These are phyloP conservation scores for Ichthyophthirius multifiliis DNA, from an alignment of 169 alveolate species.

Conservation along the genomic window DNA sequence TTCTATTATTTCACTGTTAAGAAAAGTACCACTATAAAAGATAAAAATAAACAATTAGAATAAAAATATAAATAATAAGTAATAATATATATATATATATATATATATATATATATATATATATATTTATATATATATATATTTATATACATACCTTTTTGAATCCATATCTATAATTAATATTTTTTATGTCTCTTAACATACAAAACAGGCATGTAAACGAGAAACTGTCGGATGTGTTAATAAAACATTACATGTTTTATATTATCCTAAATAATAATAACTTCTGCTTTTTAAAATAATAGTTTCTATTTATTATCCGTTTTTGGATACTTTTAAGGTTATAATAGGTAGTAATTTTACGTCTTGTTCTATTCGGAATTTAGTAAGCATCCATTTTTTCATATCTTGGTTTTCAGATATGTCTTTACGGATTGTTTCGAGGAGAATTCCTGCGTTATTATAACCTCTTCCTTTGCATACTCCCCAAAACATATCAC, in stretches of 20 bases:
- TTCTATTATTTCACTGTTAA: slow-evolving; percentile 41
- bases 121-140: too few relatives aligned
- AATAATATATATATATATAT: too few relatives aligned
- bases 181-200: slow-evolving; percentile 43
- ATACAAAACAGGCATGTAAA: slow-evolving; percentile 63
- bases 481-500: slow-evolving; percentile 62
- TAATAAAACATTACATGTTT: slow-evolving; percentile 61
- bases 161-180: slow-evolving; percentile 56
- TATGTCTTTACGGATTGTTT: slow-evolving; percentile 45
- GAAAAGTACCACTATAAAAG: slow-evolving; percentile 51
- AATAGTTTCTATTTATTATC: slow-evolving; percentile 28
- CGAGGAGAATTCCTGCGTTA: slow-evolving; percentile 53
- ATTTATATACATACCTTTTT: too few relatives aligned
- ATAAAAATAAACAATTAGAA: too few relatives aligned
- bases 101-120: too few relatives aligned
- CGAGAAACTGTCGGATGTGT: slow-evolving; percentile 78
- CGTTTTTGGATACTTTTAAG: slow-evolving; percentile 50
- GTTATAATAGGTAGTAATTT: slow-evolving; percentile 46
- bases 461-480: slow-evolving; percentile 58
- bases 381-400: slow-evolving; percentile 46
- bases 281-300: slow-evolving; percentile 43
- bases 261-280: slow-evolving; percentile 50
- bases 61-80: too few relatives aligned
- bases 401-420: slow-evolving; percentile 42
- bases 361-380: slow-evolving; percentile 46